Evolutionary conservation across 805 yeast genomes (phyloP).

Genomic region (Teunomyces tritomae): DNA sequence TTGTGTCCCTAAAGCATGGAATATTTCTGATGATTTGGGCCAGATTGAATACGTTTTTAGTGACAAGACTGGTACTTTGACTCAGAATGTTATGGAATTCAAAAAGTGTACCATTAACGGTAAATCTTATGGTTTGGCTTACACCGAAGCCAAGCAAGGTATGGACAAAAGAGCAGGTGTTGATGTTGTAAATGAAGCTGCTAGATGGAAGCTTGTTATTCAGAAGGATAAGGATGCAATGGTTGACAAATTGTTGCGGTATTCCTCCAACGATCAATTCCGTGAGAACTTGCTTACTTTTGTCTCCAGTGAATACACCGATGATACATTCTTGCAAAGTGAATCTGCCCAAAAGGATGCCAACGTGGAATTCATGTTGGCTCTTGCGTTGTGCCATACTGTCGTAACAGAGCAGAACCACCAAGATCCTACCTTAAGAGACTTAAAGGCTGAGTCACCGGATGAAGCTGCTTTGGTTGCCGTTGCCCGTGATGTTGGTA

Average conservation of each 20-base stretch:
- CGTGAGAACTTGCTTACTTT: slow-evolving; percentile 55
- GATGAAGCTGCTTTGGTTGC: slow-evolving; percentile 82
- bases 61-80: slow-evolving; percentile 82
- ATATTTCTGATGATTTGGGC: slow-evolving; percentile 80
- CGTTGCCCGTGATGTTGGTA: slow-evolving; percentile 71
- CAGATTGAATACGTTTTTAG: slow-evolving; percentile 83
- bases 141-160: slow-evolving; percentile 81
- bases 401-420: slow-evolving; percentile 58
- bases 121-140: slow-evolving; percentile 69
- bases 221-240: slow-evolving; percentile 57
- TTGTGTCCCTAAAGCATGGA: slow-evolving; percentile 83
- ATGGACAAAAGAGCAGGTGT: slow-evolving; percentile 74
- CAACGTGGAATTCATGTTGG: slow-evolving; percentile 58
- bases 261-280: slow-evolving; percentile 31
- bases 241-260: slow-evolving; percentile 36
- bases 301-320: slow-evolving; percentile 55
- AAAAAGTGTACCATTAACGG: slow-evolving; percentile 79
- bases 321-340: slow-evolving; percentile 45
- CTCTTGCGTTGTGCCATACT: slow-evolving; percentile 71
- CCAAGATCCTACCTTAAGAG: slow-evolving; percentile 39
- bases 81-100: slow-evolving; percentile 84
- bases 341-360: slow-evolving; percentile 39
- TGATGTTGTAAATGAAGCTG: slow-evolving; percentile 63
- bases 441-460: slow-evolving; percentile 77
- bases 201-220: slow-evolving; percentile 51